Conservation (phyloP, 2,329 filamentous ascomycete species). For the Cercospora brassicicola region DNA sequence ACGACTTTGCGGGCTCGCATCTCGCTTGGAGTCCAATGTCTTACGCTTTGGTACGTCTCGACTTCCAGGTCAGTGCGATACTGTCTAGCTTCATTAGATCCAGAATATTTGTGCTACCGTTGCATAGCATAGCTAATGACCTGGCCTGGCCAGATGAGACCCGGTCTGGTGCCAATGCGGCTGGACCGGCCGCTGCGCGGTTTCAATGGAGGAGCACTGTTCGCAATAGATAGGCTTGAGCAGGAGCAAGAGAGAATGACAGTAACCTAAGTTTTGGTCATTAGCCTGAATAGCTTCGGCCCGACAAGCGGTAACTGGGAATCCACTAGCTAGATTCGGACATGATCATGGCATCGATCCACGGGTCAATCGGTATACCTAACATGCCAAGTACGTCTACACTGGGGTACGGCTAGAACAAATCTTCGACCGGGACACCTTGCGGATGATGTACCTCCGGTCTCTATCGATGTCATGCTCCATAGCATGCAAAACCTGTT, state of each 20-base stretch:
- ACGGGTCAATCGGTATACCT: neutral
- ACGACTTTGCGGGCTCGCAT: neutral
- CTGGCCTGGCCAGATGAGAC: neutral
- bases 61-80: neutral
- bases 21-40: neutral
- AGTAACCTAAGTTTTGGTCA: neutral
- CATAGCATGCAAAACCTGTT: neutral
- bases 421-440: neutral
- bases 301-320: neutral
- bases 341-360: neutral
- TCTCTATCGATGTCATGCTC: neutral
- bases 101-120: neutral
- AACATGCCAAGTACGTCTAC: neutral
- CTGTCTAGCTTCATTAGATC: too few relatives aligned
- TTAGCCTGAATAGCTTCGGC: neutral
- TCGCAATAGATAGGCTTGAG: neutral
- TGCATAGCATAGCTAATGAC: neutral
- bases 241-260: neutral
- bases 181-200: neutral
- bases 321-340: neutral
- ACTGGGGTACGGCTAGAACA: neutral
- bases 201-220: neutral
- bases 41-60: neutral
- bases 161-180: too few relatives aligned
- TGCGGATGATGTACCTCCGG: neutral